Base-by-base conservation (phyloP, 257 asterid species). In the Ilex asprella region DNA sequence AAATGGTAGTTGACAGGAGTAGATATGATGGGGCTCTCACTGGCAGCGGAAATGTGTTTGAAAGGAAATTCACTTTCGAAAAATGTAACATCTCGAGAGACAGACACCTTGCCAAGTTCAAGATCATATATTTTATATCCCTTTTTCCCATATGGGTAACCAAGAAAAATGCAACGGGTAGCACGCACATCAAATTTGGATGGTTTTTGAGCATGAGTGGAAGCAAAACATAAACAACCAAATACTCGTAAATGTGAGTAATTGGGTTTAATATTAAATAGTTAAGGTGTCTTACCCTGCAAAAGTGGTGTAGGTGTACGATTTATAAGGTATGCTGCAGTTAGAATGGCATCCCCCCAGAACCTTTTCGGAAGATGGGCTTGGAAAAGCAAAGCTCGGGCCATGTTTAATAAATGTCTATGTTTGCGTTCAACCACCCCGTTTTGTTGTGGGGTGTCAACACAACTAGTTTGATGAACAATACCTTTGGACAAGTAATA, bases 391-490 rank as follows among this genome's bases (percentile, higher is more conserved):
- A 65, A 30, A 31, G 31, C 57, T 27, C 55, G 12, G 2, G 62
- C 70, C 31, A 56, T 56, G 31, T 15, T 65, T 16, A 41, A 41
- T 11, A 41, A 6, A 11, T 41, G 47, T 41, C 47, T 7, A 41
- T 41, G 47, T 41, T 41, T 41, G 1, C 12, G 12, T 41, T 41
- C 12, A 41, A 11, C 12, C 47, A 41, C 47, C 7, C 47, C 12
- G 12, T 41, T 41, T 41, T 41, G 7, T 41, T 41, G 47, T 41
- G 47, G 47, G 7, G 47, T 41, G 12, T 12, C 6, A 12, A 66
- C 64, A 7, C 71, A 66, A 49, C 65, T 58, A 58, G 59, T 66
- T 66, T 21, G 54, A 49, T 58, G 65, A 3, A 58, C 44, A 13
- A 66, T 58, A 9, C 59, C 65, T 58, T 66, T 58, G 16, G 39